Evolutionary conservation across 129 eudicot genomes (phyloP).

Genomic region (Cynara cardunculus): DNA sequence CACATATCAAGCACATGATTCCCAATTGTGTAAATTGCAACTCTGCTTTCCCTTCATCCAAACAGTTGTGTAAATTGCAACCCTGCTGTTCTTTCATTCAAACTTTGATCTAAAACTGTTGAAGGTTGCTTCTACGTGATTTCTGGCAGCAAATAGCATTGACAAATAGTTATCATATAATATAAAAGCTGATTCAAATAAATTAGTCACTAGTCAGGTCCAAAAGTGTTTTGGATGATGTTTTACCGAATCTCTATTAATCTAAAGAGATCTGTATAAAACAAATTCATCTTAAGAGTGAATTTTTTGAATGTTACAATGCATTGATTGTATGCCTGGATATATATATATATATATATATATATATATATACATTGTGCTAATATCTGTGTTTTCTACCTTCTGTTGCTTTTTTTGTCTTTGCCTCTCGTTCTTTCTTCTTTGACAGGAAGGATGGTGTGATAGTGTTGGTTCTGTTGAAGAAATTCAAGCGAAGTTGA

Average conservation of each 20-base stretch:
- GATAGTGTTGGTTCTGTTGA: slow-evolving; percentile 89
- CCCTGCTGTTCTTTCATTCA: neutral
- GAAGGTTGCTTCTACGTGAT: neutral
- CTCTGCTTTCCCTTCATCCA: neutral
- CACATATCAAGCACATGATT: too few relatives aligned
- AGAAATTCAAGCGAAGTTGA: slow-evolving; percentile 74
- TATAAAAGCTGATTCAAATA: neutral
- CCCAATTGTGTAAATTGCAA: too few relatives aligned
- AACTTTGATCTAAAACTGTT: neutral
- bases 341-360: too few relatives aligned
- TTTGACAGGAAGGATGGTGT: slow-evolving; percentile 89
- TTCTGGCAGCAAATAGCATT: neutral
- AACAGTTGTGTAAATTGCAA: too few relatives aligned
- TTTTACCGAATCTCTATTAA: neutral
- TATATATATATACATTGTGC: neutral
- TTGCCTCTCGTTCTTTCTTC: neutral
- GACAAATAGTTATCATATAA: neutral
- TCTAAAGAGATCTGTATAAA: neutral
- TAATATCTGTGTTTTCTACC: neutral
- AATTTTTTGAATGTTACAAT: neutral
- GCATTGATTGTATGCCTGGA: neutral
- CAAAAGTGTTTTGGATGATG: neutral
- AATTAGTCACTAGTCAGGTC: neutral
- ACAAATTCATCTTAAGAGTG: neutral
- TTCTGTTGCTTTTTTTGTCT: neutral